Conservation (phyloP, 768 basidiomycete genomes). For the Lenzites betulinus region DNA sequence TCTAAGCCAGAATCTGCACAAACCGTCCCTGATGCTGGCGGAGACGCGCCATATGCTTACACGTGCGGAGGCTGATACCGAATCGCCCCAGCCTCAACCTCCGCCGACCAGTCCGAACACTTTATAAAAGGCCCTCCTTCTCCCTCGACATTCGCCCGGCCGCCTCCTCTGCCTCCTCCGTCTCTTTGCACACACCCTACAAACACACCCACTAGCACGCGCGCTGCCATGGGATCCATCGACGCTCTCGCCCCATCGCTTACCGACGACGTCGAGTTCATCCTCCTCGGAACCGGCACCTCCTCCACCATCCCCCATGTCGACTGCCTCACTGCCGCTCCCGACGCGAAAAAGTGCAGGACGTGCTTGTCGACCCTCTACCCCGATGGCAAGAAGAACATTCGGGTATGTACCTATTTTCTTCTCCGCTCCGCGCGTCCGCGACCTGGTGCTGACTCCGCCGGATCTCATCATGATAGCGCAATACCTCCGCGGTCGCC, state of each 20-base stretch:
- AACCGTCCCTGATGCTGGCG: not conserved
- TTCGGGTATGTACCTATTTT: constrained; percentile 41
- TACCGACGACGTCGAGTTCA: constrained; percentile 51
- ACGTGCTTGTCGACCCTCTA: constrained; percentile 70
- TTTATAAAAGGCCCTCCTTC: constrained; percentile 8
- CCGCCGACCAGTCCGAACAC: constrained; percentile 6
- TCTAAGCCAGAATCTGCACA: constrained; percentile 2
- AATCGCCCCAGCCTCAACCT: constrained; percentile 1
- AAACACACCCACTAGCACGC: not conserved
- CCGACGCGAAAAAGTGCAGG: constrained; percentile 51
- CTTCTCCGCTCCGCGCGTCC: not conserved
- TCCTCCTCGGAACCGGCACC: constrained; percentile 84
- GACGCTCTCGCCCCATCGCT: constrained; percentile 10
- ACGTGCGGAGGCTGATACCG: constrained; percentile 16
- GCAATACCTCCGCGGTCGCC: constrained; percentile 79
- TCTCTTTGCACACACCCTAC: not conserved
- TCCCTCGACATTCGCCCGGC: not conserved
- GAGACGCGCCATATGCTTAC: constrained; percentile 6
- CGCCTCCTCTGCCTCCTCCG: not conserved
- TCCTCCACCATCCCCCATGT: constrained; percentile 71
- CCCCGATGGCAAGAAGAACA: constrained; percentile 79
- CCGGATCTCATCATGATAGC: constrained; percentile 20
- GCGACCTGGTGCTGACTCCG: constrained; percentile 1
- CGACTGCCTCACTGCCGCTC: constrained; percentile 74
- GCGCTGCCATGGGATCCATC: constrained; percentile 15